A percentile compares a stretch with the other conserved stretches of the same genome.
phyloP scores from a whole-genome alignment of 768 basidiomycete genomes.

The Mycena albidolilacea region DNA sequence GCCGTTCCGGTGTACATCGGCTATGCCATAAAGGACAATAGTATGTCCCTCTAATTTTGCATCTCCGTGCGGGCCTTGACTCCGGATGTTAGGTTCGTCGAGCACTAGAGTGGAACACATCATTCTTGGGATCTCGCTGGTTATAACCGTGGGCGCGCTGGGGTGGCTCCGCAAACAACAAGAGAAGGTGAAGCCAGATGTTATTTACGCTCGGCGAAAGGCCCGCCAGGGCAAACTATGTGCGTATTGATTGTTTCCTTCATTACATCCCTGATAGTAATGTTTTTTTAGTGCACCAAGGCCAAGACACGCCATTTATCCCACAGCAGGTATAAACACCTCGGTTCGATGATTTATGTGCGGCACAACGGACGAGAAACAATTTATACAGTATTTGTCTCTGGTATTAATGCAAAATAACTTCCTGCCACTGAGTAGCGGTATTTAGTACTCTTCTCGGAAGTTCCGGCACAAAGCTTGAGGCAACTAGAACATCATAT shows the following conservation, averaged over 20 bases:
- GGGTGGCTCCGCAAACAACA: constrained; percentile 51
- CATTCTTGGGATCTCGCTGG: neutral
- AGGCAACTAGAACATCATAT: too few relatives aligned
- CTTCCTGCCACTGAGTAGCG: too few relatives aligned
- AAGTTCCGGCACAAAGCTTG: too few relatives aligned
- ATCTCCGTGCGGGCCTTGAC: neutral
- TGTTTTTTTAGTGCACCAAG: neutral
- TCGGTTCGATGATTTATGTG: too few relatives aligned
- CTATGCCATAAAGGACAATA: constrained; percentile 68
- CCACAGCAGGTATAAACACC: neutral
- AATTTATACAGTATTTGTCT: too few relatives aligned
- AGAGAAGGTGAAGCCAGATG: constrained; percentile 73
- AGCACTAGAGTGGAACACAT: constrained; percentile 1
- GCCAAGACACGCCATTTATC: neutral
- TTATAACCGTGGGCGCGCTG: constrained; percentile 47
- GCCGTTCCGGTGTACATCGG: constrained; percentile 93
- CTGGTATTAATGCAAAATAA: too few relatives aligned
- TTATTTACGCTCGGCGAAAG: constrained; percentile 79
- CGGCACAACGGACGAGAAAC: too few relatives aligned
- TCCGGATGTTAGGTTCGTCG: neutral
- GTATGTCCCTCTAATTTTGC: constrained; percentile 37
- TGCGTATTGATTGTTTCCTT: neutral
- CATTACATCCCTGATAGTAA: neutral
- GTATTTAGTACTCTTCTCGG: too few relatives aligned
- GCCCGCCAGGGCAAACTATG: constrained; percentile 62